A percentile compares a stretch with the other conserved stretches of the same genome.
Conservation (phyloP, 2,329 filamentous ascomycete genomes). For the Pseudofabraea citricarpa region DNA sequence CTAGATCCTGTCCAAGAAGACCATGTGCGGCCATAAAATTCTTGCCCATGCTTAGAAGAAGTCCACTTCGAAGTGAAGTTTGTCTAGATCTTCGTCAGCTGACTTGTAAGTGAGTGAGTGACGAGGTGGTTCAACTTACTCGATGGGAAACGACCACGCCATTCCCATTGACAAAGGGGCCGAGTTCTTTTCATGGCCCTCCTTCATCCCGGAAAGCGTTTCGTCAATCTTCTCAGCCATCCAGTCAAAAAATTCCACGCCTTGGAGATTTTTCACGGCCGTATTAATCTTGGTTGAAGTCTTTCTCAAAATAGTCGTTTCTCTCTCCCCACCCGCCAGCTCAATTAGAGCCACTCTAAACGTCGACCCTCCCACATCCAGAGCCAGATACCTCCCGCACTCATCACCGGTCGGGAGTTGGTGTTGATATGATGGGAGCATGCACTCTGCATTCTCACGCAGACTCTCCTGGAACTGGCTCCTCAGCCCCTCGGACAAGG, state of each 20-base stretch:
- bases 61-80: conserved; percentile 56
- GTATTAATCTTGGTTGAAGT: conserved; percentile 52
- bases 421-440: conserved; percentile 64
- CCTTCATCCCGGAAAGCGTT: conserved; percentile 43
- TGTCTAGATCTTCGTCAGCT: conserved; percentile 43
- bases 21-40: conserved; percentile 56
- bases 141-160: conserved; percentile 67
- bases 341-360: conserved; percentile 60
- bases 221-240: conserved; percentile 57
- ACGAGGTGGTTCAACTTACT: conserved; percentile 41
- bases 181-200: conserved; percentile 29
- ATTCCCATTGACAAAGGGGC: conserved; percentile 52
- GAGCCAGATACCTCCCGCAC: conserved; percentile 52
- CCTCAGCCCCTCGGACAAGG: conserved; percentile 46
- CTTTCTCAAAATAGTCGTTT: conserved; percentile 49
- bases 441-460: conserved; percentile 48
- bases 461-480: conserved; percentile 50
- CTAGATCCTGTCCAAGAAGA: conserved; percentile 54
- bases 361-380: conserved; percentile 68
- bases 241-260: conserved; percentile 62
- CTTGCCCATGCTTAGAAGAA: conserved; percentile 60
- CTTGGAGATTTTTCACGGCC: conserved; percentile 50
- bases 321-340: conserved; percentile 42
- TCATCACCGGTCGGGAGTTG: conserved; percentile 58
- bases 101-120: conserved; percentile 7